Evolutionary conservation across 495 filamentous ascomycete genomes (phyloP).

Genomic region (Talaromyces nanjingensis): DNA sequence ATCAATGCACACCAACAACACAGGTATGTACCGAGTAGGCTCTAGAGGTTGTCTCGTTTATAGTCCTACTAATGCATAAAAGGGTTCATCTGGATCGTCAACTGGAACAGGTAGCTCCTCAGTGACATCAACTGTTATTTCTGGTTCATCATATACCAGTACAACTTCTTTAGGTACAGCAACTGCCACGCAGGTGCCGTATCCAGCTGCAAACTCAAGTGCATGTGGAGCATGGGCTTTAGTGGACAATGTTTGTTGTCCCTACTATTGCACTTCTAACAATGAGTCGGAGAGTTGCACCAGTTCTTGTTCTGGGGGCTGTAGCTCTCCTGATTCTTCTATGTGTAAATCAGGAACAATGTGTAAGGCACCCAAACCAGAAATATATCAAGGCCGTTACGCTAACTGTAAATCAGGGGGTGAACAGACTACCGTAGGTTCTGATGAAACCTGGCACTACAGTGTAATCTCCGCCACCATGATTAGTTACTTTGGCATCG

Average conservation of each 20-base stretch:
- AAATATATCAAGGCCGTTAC: neutral
- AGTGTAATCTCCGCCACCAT: neutral
- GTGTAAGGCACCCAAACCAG: neutral
- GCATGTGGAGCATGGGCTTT: neutral
- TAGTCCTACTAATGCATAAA: neutral
- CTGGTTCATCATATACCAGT: neutral
- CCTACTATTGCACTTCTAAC: slow-evolving; percentile 8
- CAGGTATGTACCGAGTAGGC: neutral
- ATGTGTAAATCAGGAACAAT: slow-evolving; percentile 8
- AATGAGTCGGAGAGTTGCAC: slow-evolving; percentile 3
- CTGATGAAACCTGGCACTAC: neutral
- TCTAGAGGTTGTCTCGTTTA: too few species aligned
- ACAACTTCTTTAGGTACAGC: neutral
- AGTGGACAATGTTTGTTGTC: slow-evolving; percentile 7
- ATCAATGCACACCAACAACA: slow-evolving; percentile 1
- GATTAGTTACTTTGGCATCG: neutral
- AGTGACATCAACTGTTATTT: neutral
- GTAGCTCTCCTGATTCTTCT: neutral
- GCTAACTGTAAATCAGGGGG: neutral
- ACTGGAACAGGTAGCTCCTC: neutral
- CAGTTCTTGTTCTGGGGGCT: neutral
- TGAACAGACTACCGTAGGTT: neutral
- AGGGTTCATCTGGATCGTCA: neutral
- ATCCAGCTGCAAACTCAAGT: slow-evolving; percentile 1
- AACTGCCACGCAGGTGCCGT: neutral